phyloP scores from a whole-genome alignment of 495 filamentous ascomycete genomes.

The Articulospora tetracladia region DNA sequence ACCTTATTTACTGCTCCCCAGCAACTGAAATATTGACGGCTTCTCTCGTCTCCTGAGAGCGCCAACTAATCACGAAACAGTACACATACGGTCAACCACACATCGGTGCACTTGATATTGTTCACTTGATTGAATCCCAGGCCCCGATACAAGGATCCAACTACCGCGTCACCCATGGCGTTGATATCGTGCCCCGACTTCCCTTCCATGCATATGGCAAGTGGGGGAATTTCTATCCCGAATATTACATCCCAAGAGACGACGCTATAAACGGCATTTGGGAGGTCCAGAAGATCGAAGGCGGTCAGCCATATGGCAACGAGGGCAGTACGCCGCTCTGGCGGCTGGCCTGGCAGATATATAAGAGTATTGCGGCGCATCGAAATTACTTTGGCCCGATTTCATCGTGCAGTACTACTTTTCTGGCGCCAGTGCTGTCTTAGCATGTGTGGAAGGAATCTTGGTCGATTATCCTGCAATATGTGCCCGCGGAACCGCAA shows the following conservation, averaged over 20 bases:
- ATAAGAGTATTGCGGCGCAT: no score
- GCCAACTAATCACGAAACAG: no score
- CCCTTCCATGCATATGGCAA: constrained; percentile 42
- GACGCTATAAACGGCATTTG: not conserved
- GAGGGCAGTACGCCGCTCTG: no score
- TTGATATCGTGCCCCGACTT: constrained; percentile 58
- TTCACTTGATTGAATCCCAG: constrained; percentile 51
- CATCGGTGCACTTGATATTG: constrained; percentile 21
- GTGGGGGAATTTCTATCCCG: constrained; percentile 54
- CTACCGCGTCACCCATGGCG: constrained; percentile 55
- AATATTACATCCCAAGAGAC: constrained; percentile 43
- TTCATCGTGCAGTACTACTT: no score
- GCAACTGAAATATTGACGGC: no score
- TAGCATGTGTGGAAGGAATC: no score
- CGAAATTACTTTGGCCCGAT: no score
- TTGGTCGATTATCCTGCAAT: no score
- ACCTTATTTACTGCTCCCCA: no score
- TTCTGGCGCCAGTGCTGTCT: no score
- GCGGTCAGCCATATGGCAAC: not conserved
- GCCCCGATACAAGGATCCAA: constrained; percentile 40
- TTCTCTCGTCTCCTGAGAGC: no score
- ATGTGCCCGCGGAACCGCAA: no score
- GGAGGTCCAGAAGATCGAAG: not conserved
- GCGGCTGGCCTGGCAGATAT: not conserved
- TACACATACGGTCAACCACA: constrained; percentile 53